Evolutionary conservation across 345 rosid species (phyloP).

Genomic region (Populus tremula): DNA sequence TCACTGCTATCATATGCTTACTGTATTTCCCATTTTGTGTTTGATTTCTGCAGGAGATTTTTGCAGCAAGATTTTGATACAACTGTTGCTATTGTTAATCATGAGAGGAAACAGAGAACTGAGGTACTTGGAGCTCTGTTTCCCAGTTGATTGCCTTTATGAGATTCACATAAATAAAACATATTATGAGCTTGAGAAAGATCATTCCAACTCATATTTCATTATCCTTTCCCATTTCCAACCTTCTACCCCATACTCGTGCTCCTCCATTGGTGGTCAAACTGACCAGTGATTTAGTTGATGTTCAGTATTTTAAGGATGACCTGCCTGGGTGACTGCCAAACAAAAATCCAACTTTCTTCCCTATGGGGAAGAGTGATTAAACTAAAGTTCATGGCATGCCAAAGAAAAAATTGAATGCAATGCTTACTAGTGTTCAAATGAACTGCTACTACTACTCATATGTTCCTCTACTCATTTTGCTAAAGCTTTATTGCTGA

Average conservation of each 20-base stretch:
- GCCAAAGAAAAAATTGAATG: not conserved
- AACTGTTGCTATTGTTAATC: slow-evolving; percentile 81
- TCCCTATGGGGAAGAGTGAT: not conserved
- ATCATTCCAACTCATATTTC: not conserved
- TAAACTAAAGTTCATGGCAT: not conserved
- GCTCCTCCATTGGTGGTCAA: not conserved
- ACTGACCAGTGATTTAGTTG: not conserved
- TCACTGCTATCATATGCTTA: not conserved
- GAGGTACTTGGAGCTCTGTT: slow-evolving; percentile 49
- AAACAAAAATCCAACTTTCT: not conserved
- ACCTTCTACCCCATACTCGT: not conserved
- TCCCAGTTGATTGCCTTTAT: slow-evolving; percentile 3
- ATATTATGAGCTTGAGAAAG: slow-evolving; percentile 1
- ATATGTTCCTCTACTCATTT: not conserved
- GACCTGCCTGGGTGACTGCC: not conserved
- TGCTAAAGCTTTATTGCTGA: not conserved
- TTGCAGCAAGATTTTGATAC: slow-evolving; percentile 93
- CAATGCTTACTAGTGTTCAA: not conserved
- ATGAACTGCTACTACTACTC: not conserved
- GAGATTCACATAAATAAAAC: not conserved
- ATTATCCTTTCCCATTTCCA: not conserved
- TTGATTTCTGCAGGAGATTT: slow-evolving; percentile 62
- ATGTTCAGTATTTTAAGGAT: not conserved
- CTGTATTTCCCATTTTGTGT: not conserved
- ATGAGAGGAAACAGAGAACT: slow-evolving; percentile 82